A percentile compares a stretch with the other conserved stretches of the same genome.
Evolutionary conservation across 345 rosid species (phyloP).

Genomic region (Kandelia obovata): DNA sequence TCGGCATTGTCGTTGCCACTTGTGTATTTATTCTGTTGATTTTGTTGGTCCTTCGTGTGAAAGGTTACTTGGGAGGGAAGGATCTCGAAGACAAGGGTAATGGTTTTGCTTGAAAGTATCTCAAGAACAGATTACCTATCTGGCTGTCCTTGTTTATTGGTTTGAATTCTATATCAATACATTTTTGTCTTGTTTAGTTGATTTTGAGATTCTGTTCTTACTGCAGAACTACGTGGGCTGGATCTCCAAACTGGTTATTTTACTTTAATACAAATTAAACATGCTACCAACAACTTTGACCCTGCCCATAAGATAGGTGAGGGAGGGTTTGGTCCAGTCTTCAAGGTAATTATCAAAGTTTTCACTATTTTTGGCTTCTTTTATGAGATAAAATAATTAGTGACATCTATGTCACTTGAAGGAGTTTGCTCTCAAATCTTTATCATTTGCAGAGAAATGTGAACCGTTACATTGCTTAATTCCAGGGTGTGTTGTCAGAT

Average conservation of each 20-base stretch:
- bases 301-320: conserved; percentile 76
- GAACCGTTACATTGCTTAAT: conserved; percentile 13
- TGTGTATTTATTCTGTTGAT: conserved; percentile 38
- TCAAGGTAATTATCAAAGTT: conserved; percentile 46
- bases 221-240: conserved; percentile 52
- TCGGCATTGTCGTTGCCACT: conserved; percentile 55
- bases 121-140: neutral
- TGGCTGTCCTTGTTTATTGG: neutral
- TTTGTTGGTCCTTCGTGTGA: conserved; percentile 37
- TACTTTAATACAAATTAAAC: conserved; percentile 66
- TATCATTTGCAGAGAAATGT: neutral
- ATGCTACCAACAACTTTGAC: conserved; percentile 70
- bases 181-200: neutral
- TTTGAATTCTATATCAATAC: neutral
- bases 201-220: conserved; percentile 1
- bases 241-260: conserved; percentile 77
- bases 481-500: conserved; percentile 53
- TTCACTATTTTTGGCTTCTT: neutral
- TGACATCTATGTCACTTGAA: no score
- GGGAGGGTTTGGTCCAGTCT: conserved; percentile 97
- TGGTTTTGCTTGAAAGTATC: neutral
- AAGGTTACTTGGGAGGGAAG: conserved; percentile 53
- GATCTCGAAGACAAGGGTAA: conserved; percentile 56
- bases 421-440: neutral
- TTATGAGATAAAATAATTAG: neutral